Conservation (phyloP, 306 rosid genomes). For the Quercus engelmannii region DNA sequence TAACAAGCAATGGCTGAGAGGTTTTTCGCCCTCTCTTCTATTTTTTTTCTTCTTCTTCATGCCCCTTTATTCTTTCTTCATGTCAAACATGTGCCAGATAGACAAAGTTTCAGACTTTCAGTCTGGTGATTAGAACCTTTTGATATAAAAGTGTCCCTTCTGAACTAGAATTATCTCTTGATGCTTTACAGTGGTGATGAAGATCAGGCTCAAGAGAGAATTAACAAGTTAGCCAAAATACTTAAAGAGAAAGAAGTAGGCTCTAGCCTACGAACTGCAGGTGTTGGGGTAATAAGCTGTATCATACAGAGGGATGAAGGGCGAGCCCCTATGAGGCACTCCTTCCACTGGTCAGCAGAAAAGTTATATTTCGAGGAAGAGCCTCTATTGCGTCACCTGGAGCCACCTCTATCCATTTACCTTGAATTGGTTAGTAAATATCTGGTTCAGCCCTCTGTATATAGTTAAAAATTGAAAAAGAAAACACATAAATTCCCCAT, state of each 20-base stretch:
- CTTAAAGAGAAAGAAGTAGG: slow-evolving; percentile 81
- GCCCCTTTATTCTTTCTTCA: background rate
- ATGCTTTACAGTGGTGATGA: slow-evolving; percentile 87
- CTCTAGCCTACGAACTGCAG: slow-evolving; percentile 59
- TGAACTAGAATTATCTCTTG: slow-evolving; percentile 28
- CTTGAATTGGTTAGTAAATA: slow-evolving; percentile 87
- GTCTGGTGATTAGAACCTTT: slow-evolving; percentile 8
- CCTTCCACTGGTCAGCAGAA: slow-evolving; percentile 90
- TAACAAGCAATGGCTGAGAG: background rate
- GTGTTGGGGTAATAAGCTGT: slow-evolving; percentile 90
- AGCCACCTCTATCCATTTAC: slow-evolving; percentile 95
- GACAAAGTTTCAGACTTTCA: slow-evolving; percentile 9
- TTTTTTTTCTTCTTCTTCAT: background rate
- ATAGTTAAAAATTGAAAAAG: slow-evolving; percentile 1
- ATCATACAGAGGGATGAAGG: slow-evolving; percentile 99
- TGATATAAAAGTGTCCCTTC: slow-evolving; percentile 5
- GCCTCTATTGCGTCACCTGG: slow-evolving; percentile 92
- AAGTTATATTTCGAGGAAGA: slow-evolving; percentile 75
- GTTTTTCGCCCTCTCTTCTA: background rate
- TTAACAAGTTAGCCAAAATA: slow-evolving; percentile 82
- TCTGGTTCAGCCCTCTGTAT: slow-evolving; percentile 16
- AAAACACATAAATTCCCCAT: slow-evolving; percentile 15
- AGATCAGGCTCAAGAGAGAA: slow-evolving; percentile 98
- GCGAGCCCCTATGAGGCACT: slow-evolving; percentile 99
- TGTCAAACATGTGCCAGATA: slow-evolving; percentile 14